These are phyloP conservation scores for Hymenoscyphus fructigenus DNA, from an alignment of 2,329 filamentous ascomycete genomes.

Conservation along the genomic window DNA sequence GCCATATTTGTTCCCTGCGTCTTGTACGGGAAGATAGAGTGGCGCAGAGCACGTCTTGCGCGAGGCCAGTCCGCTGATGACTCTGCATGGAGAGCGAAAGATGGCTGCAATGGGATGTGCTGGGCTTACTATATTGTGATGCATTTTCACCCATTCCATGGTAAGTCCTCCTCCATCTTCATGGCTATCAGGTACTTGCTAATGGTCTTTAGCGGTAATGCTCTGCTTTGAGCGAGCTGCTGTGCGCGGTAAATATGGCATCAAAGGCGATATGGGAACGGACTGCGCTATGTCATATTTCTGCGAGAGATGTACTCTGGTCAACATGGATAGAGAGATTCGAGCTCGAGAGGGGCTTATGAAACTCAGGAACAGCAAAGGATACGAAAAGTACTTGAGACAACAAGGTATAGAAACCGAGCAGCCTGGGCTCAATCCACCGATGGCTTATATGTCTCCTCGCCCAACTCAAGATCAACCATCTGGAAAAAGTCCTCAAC, in stretches of 20 bases:
- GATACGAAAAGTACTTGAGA: conserved; percentile 6
- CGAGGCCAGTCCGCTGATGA: conserved; percentile 42
- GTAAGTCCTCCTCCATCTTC: not conserved
- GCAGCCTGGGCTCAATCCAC: conserved; percentile 6
- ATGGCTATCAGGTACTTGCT: not conserved
- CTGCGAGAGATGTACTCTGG: conserved; percentile 43
- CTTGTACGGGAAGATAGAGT: conserved; percentile 44
- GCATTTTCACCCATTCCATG: not conserved
- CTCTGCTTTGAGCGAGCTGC: conserved; percentile 35
- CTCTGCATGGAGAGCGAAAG: conserved; percentile 36
- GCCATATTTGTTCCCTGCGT: conserved; percentile 45
- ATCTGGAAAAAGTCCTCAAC: not conserved
- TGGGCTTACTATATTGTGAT: conserved; percentile 30
- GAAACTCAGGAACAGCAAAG: conserved; percentile 17
- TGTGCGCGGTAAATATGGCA: conserved; percentile 44
- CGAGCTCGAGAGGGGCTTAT: conserved; percentile 40
- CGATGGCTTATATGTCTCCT: conserved; percentile 8
- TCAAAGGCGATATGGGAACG: conserved; percentile 38
- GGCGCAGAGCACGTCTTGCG: conserved; percentile 41
- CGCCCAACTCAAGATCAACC: not conserved
- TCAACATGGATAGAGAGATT: conserved; percentile 47
- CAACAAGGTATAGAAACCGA: conserved; percentile 3
- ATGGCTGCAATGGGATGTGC: conserved; percentile 41
- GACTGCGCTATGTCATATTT: conserved; percentile 41
- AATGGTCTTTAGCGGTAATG: not conserved